Evolutionary conservation across 208 protist genomes (phyloP).

Genomic region (Trypanosoma platydactyli): DNA sequence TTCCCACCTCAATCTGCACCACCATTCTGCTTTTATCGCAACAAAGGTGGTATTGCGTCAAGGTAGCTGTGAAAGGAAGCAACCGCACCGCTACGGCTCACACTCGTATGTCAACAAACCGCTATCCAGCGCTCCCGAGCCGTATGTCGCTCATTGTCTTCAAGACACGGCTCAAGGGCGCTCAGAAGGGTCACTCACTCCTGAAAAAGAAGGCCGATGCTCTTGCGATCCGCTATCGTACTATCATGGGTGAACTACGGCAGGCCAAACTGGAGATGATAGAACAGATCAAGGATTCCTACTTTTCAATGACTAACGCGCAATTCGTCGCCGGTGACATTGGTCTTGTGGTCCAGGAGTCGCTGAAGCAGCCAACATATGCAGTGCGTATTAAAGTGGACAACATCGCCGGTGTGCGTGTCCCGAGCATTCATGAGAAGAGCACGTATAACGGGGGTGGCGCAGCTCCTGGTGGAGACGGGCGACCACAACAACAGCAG

Average conservation of each 20-base stretch:
- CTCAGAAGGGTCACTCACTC: constrained; percentile 98
- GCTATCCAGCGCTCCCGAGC: constrained; percentile 88
- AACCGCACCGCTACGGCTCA: neutral
- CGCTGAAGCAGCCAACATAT: constrained; percentile 88
- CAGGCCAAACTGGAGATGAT: constrained; percentile 85
- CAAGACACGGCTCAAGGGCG: constrained; percentile 95
- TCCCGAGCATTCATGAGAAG: constrained; percentile 91
- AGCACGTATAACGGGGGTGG: constrained; percentile 10
- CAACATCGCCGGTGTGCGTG: constrained; percentile 98
- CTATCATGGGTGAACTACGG: constrained; percentile 94
- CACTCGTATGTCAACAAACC: constrained; percentile 73
- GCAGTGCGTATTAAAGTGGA: constrained; percentile 92
- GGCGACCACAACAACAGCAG: neutral
- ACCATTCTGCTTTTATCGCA: too few species aligned
- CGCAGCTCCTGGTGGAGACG: neutral
- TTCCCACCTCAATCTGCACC: neutral
- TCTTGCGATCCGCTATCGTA: constrained; percentile 95
- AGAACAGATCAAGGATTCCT: constrained; percentile 86
- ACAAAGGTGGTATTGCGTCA: too few species aligned
- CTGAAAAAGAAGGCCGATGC: constrained; percentile 99
- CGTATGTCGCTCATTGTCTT: constrained; percentile 93
- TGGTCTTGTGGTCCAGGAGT: constrained; percentile 93
- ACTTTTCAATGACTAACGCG: constrained; percentile 96
- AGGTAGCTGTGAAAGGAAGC: neutral
- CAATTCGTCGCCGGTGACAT: constrained; percentile 97